Evolutionary conservation across 805 yeast genomes (phyloP).

Genomic region (Candida anglica): DNA sequence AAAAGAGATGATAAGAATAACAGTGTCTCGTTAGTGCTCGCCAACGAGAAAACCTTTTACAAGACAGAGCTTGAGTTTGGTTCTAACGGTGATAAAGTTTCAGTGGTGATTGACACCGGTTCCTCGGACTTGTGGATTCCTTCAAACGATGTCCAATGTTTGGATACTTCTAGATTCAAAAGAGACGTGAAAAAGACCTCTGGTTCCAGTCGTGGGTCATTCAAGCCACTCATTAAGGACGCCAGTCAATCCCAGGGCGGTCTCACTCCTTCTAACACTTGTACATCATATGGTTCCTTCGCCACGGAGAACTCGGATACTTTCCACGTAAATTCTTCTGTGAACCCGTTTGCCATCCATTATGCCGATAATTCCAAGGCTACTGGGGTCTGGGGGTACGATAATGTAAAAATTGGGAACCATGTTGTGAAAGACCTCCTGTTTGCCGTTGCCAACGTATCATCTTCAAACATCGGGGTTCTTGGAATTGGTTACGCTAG

Average conservation of each 20-base stretch:
- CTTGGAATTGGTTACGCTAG: conserved; percentile 20
- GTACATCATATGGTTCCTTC: conserved; percentile 39
- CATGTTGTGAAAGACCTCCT: conserved; percentile 5
- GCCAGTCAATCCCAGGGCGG: too few relatives aligned
- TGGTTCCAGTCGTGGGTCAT: too few relatives aligned
- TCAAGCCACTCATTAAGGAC: too few relatives aligned
- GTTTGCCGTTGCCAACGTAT: conserved; percentile 10
- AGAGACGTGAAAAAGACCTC: too few relatives aligned
- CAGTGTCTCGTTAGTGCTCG: neutral
- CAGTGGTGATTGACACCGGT: conserved; percentile 29
- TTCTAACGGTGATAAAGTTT: conserved; percentile 13
- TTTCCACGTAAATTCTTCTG: conserved; percentile 23
- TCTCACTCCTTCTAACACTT: too few relatives aligned
- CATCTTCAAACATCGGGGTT: conserved; percentile 10
- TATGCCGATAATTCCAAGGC: conserved; percentile 51
- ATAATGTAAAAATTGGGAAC: conserved; percentile 13
- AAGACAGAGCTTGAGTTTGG: conserved; percentile 13
- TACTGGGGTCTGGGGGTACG: conserved; percentile 44
- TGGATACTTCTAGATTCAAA: too few relatives aligned
- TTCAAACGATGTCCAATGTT: too few relatives aligned
- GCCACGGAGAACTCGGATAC: conserved; percentile 25
- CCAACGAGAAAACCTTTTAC: conserved; percentile 11
- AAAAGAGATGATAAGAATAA: neutral
- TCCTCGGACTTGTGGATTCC: conserved; percentile 30
- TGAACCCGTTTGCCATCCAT: conserved; percentile 26